Base-by-base conservation (phyloP, 352 stramenopile genomes). In the Phytophthora palmivora region DNA sequence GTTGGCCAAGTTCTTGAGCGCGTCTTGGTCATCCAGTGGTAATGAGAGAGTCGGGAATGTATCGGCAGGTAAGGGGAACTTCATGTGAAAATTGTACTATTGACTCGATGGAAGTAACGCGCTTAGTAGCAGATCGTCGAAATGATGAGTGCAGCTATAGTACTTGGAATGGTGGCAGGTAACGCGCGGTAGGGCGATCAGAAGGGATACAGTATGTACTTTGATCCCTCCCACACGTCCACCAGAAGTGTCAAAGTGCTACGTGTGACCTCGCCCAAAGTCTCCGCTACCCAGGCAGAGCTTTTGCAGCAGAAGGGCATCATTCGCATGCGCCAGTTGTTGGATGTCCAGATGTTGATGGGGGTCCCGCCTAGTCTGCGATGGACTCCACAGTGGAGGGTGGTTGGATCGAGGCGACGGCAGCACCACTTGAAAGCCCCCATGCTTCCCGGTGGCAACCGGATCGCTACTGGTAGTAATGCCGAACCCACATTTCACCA, bases 41-140 rank as follows among this genome's bases (percentile, higher is more conserved):
- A 91, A 58, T 16, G 58, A 53, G 19, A 90, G 52, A 32, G 75
- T 67, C 24, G 74, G 69, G 49, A 90, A 84, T 45, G 69, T 74
- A 28, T 63, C 45, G 28, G 43, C 55, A 10, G 68, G 60, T 33
- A 82, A 56, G 16, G 68, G 70, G 63, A 69, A 79, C 45, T 65
- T 70, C 65, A 78, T 81, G 32, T 7, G 12, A 14, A 16, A n/a
- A n/a, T n/a, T n/a, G n/a, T n/a, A n/a, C n/a, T n/a, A n/a, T n/a
- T n/a, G n/a, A n/a, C n/a, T n/a, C n/a, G n/a, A n/a, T n/a, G n/a
- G n/a, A n/a, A n/a, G n/a, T 28, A 28, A 45, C 14, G 38, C 12
- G 14, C 16, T 26, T 7, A 30, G 38, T 45, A 19, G 38, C 28
- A 10, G 38, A 45, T 16, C n/a, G 34, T 32, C 48, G 32, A 60